Percentiles rank a stretch among this genome's conserved stretches.
These are phyloP conservation scores for Cercospora zeina DNA, from an alignment of 2,329 filamentous ascomycete species.

Conservation along the genomic window DNA sequence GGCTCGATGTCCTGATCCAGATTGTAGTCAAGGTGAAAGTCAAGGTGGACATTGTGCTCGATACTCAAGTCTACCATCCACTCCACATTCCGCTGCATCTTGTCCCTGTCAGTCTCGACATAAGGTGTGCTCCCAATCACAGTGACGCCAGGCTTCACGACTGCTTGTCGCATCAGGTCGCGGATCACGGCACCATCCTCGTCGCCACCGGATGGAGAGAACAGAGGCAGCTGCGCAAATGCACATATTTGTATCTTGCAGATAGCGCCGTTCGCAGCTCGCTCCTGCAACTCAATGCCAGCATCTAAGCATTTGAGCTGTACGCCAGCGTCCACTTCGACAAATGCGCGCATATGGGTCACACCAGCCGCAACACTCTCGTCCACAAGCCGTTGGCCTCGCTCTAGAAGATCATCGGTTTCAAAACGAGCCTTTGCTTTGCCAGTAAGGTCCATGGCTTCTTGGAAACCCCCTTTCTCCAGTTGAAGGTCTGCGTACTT, in stretches of 20 bases:
- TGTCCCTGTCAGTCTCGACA: conserved; percentile 57
- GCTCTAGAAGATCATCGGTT: conserved; percentile 60
- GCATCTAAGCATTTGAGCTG: conserved; percentile 58
- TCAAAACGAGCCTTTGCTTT: conserved; percentile 65
- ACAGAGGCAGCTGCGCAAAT: conserved; percentile 70
- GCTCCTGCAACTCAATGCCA: conserved; percentile 56
- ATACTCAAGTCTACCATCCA: conserved; percentile 63
- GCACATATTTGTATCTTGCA: conserved; percentile 67
- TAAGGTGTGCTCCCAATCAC: conserved; percentile 70
- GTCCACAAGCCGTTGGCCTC: conserved; percentile 65
- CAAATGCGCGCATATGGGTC: conserved; percentile 68
- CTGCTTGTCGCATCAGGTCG: conserved; percentile 51
- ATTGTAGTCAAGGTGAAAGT: conserved; percentile 73
- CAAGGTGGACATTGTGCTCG: conserved; percentile 57
- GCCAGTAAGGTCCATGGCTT: conserved; percentile 62
- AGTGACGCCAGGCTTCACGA: conserved; percentile 50
- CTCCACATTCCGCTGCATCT: conserved; percentile 58
- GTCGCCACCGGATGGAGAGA: conserved; percentile 50
- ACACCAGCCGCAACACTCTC: conserved; percentile 66
- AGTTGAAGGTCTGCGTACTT: conserved; percentile 63
- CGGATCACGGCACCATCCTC: conserved; percentile 54
- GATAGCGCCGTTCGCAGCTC: conserved; percentile 51
- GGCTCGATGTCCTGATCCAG: conserved; percentile 54
- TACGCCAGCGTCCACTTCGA: conserved; percentile 67
- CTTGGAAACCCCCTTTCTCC: conserved; percentile 61